Conservation (phyloP, 1,139 yeast species). For the Taphrina betulina region DNA sequence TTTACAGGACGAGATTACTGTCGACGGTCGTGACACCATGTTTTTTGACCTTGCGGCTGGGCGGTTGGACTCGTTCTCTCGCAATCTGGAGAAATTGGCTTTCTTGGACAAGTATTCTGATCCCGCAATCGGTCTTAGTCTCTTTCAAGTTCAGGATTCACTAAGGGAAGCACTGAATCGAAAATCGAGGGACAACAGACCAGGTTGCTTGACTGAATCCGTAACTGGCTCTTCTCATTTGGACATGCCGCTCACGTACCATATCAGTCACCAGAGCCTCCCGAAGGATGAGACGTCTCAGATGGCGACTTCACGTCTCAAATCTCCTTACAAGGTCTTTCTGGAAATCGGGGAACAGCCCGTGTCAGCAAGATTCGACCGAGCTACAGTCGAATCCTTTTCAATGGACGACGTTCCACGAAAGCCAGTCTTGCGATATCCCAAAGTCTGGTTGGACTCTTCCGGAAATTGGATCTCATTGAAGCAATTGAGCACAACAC, state of each 20-base stretch:
- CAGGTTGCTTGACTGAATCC: not conserved
- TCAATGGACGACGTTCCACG: not conserved
- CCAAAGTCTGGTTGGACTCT: constrained; percentile 11
- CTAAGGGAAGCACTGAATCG: constrained; percentile 13
- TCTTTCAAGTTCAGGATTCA: constrained; percentile 5
- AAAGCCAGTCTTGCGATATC: constrained; percentile 2
- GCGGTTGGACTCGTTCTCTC: constrained; percentile 1
- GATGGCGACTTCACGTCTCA: not conserved
- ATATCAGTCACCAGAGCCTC: not conserved
- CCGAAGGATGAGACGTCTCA: not conserved
- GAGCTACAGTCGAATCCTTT: not conserved
- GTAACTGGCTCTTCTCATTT: constrained; percentile 1
- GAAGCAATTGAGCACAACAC: constrained; percentile 3
- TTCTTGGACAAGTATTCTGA: constrained; percentile 12
- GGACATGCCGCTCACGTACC: not conserved
- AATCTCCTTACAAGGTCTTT: not conserved
- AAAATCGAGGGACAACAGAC: not conserved
- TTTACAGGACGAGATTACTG: constrained; percentile 18
- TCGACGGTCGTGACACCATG: constrained; percentile 20
- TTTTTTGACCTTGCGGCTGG: not conserved
- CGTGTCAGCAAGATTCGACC: not conserved
- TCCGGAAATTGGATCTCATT: constrained; percentile 6
- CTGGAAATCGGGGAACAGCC: constrained; percentile 18
- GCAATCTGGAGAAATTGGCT: constrained; percentile 12
- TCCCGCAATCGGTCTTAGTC: constrained; percentile 2